Evolutionary conservation across 441 rosid species (phyloP), one percentile per base, ranked within the genome.

Genomic region (Dalechampia spathulata): DNA sequence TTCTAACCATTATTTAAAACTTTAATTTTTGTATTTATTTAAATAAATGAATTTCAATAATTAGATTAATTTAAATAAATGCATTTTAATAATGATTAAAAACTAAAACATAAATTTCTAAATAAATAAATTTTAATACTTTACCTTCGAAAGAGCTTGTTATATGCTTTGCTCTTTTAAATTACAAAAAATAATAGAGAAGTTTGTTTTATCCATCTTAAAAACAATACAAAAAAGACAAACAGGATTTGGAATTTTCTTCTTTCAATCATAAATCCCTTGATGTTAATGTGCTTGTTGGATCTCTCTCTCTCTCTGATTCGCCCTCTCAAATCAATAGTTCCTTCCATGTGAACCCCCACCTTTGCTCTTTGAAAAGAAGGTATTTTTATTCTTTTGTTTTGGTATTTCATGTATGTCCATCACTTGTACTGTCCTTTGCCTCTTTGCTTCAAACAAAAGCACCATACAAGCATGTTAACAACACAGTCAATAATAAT

Each of bases 361-460:
- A 11, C 86, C 88, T 60, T 83, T 91, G 81, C 77, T 85, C 83
- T 81, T 87, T 34, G 81, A 75, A 57, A 90, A 87, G 82, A 80
- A 93, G 67, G 84, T 52, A 43, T 87, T 93, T 86, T 78, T 90
- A 52, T 85, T 90, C 90, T 81, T 90, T 49, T 95, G 87, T 77
- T 93, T 93, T 53, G 99, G 99, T 57, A 90, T 73, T 69, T 93
- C 95, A 49, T 87, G 93, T 69, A 93, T 87, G 76, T 79, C 99
- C 99, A 93, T 93, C 87, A 93, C 95, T 74, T 81, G 96, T 61
- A 93, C 83, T 23, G 93, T 93, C 80, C 99, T 79, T 78, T 90
- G 97, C 88, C 65, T 93, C 78, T 90, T 93, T 30, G 96, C 99
- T 93, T 80, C 75, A 87, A 55, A 55, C 54, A 52, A 49, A 55